phyloP scores from a whole-genome alignment of 495 filamentous ascomycete species.

The Penicillium arizonense region DNA sequence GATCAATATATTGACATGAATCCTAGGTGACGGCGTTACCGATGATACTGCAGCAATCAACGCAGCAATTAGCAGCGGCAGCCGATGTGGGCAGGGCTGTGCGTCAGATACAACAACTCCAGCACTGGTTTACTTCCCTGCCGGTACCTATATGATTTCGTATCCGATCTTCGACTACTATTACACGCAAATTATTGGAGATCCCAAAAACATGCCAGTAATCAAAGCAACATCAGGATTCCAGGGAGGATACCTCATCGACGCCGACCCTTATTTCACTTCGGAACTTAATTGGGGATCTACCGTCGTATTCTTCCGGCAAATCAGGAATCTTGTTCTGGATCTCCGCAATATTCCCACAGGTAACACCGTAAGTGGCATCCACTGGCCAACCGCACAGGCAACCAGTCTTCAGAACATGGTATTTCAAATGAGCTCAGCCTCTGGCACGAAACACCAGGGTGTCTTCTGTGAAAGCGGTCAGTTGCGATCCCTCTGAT shows the following conservation, averaged over 20 bases:
- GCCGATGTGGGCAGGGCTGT: constrained; percentile 43
- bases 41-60: constrained; percentile 62
- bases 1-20: background rate
- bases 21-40: constrained; percentile 49
- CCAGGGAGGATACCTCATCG: constrained; percentile 55
- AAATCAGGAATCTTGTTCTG: constrained; percentile 69
- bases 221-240: constrained; percentile 61
- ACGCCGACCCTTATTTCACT: constrained; percentile 40
- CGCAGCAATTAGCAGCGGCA: constrained; percentile 47
- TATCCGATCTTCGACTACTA: constrained; percentile 48
- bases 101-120: constrained; percentile 48
- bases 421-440: constrained; percentile 61
- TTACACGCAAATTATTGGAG: constrained; percentile 59
- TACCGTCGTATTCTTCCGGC: constrained; percentile 67
- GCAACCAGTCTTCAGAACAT: constrained; percentile 72
- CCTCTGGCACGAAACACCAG: constrained; percentile 52
- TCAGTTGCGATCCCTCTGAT: background rate
- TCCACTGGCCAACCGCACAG: constrained; percentile 71
- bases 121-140: constrained; percentile 58
- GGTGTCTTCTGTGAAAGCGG: constrained; percentile 71
- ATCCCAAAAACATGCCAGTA: constrained; percentile 54
- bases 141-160: constrained; percentile 54
- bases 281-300: constrained; percentile 27
- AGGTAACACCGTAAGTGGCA: constrained; percentile 49
- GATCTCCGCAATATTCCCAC: constrained; percentile 61